Conservation (phyloP, 495 filamentous ascomycete species). For the Hypoxylon fragiforme region DNA sequence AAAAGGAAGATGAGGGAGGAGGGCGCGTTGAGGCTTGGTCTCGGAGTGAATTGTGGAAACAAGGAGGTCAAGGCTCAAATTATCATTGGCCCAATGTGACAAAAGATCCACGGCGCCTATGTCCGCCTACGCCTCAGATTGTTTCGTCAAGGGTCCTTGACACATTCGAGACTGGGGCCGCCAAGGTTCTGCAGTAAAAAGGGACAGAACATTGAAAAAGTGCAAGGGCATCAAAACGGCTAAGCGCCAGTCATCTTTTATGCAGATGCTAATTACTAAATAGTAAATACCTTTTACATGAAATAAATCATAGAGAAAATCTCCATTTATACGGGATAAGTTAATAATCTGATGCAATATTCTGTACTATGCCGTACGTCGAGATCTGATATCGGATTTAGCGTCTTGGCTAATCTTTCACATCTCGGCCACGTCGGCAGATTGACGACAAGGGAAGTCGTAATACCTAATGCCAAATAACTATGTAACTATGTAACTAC, state of each 20-base stretch:
- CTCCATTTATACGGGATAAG: too few species aligned
- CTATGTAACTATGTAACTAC: not conserved
- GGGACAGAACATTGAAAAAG: too few species aligned
- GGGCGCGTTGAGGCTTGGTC: constrained; percentile 25
- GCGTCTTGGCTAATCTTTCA: not conserved
- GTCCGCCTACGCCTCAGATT: constrained; percentile 39
- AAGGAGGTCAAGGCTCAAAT: not conserved
- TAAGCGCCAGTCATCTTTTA: too few species aligned
- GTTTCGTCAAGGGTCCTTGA: constrained; percentile 44
- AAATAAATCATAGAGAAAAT: too few species aligned
- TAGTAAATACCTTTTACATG: too few species aligned
- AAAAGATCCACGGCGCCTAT: constrained; percentile 24
- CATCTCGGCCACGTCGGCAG: constrained; percentile 11
- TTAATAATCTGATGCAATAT: too few species aligned
- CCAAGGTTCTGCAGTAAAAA: constrained; percentile 21
- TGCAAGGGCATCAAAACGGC: too few species aligned
- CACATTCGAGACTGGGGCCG: constrained; percentile 33
- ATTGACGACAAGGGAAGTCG: constrained; percentile 13
- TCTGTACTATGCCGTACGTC: too few species aligned
- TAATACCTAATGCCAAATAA: not conserved
- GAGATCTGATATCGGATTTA: too few species aligned
- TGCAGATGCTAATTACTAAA: too few species aligned
- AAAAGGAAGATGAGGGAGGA: constrained; percentile 1
- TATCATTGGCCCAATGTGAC: constrained; percentile 9
- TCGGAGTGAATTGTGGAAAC: constrained; percentile 28